Evolutionary conservation across 192 early-diverging fungal genomes (phyloP).

Genomic region (Linnemannia exigua): DNA sequence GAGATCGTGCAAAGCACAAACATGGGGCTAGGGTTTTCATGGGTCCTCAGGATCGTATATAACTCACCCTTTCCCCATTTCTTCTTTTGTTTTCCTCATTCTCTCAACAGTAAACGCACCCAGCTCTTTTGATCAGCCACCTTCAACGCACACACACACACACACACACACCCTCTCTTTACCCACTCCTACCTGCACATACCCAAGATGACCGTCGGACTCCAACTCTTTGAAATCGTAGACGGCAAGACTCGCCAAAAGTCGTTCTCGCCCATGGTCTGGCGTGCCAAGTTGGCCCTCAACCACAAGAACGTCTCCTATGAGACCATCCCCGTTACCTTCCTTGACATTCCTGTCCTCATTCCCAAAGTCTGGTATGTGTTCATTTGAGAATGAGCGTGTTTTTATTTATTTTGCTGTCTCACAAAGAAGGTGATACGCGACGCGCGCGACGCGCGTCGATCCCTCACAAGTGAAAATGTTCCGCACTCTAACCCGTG

Average conservation of each 20-base stretch:
- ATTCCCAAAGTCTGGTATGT: conserved; percentile 30
- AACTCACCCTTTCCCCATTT: neutral
- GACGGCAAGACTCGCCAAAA: conserved; percentile 23
- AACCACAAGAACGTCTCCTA: conserved; percentile 28
- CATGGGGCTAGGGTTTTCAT: neutral
- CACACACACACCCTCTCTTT: neutral
- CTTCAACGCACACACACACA: neutral
- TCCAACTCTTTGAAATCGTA: conserved; percentile 29
- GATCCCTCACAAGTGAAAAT: neutral
- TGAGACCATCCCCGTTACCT: conserved; percentile 31
- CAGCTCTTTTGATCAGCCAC: neutral
- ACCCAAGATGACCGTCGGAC: conserved; percentile 2
- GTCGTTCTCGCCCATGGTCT: conserved; percentile 35
- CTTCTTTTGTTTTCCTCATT: too few species aligned
- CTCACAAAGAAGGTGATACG: too few species aligned
- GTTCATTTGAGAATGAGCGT: neutral
- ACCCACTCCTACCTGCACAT: neutral
- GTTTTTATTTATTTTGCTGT: neutral
- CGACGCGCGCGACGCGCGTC: too few species aligned
- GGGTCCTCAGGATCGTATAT: neutral
- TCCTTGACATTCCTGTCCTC: conserved; percentile 11
- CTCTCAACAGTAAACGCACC: neutral
- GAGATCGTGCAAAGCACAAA: neutral
- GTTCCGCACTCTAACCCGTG: neutral
- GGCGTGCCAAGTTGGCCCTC: conserved; percentile 31